phyloP scores from a whole-genome alignment of 148 eudicot genomes.

The Tetragonia tetragonoides region DNA sequence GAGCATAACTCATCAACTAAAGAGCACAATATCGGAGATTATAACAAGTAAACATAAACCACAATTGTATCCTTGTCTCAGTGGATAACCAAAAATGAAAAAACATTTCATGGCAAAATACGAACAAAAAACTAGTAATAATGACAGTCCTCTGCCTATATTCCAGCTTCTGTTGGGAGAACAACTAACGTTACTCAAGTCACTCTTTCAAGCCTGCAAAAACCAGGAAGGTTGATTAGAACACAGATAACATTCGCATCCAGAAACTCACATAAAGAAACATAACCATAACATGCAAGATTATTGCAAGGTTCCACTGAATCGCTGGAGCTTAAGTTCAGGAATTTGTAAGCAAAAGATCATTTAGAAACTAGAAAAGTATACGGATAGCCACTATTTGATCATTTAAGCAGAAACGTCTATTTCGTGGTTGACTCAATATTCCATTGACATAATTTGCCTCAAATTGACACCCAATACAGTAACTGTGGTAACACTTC shows the following conservation, averaged over 20 bases:
- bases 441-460: too few relatives aligned
- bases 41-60: conserved; percentile 20
- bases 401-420: neutral
- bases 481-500: too few relatives aligned
- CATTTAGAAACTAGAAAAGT: neutral
- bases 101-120: conserved; percentile 19
- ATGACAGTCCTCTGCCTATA: conserved; percentile 26
- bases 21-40: conserved; percentile 23
- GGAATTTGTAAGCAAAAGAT: neutral
- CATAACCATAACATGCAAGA: too few relatives aligned
- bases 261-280: too few relatives aligned
- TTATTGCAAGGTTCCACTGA: too few relatives aligned
- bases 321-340: neutral
- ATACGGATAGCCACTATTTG: too few relatives aligned
- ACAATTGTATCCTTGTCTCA: conserved; percentile 21
- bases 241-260: neutral
- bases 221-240: neutral
- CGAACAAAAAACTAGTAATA: conserved; percentile 18
- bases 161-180: conserved; percentile 29
- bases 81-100: conserved; percentile 23
- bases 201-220: conserved; percentile 27
- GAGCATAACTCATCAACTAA: conserved; percentile 4
- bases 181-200: conserved; percentile 13
- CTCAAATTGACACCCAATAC: too few relatives aligned
- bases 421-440: too few relatives aligned